A percentile compares a stretch with the other conserved stretches of the same genome.
phyloP scores from a whole-genome alignment of 148 eudicot genomes.

The Simmondsia chinensis region DNA sequence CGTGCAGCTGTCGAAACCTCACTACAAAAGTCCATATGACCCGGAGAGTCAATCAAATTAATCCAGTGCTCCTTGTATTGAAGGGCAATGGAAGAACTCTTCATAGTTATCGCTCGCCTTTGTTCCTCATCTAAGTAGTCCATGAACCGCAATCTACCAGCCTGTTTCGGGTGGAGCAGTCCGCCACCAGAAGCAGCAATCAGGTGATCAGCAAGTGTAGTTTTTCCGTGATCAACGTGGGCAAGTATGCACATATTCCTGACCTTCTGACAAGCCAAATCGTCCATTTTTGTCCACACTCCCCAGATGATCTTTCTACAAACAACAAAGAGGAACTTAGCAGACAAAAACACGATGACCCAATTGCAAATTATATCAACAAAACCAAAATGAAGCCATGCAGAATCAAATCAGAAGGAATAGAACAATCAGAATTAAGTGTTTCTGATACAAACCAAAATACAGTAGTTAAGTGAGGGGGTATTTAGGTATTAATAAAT shows the following conservation, averaged over 20 bases:
- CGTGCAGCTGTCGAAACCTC: slow-evolving; percentile 95
- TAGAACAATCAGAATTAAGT: no score
- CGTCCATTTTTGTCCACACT: no score
- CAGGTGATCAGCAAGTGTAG: slow-evolving; percentile 91
- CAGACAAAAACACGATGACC: no score
- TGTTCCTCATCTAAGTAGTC: slow-evolving; percentile 93
- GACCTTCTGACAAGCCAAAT: slow-evolving; percentile 25
- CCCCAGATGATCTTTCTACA: no score
- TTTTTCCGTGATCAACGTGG: slow-evolving; percentile 95
- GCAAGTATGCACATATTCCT: slow-evolving; percentile 92
- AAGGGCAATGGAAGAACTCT: slow-evolving; percentile 74
- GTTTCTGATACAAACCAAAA: no score
- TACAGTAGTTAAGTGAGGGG: no score
- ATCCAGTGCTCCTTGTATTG: slow-evolving; percentile 34
- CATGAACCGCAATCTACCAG: slow-evolving; percentile 71
- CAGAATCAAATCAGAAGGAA: no score
- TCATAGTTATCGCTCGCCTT: slow-evolving; percentile 89
- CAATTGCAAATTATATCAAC: no score
- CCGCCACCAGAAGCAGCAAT: slow-evolving; percentile 76
- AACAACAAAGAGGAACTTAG: no score
- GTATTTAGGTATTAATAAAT: no score
- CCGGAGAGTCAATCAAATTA: slow-evolving; percentile 90
- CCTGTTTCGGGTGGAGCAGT: slow-evolving; percentile 81
- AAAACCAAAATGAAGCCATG: no score
- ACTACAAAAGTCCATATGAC: slow-evolving; percentile 95